These are phyloP conservation scores for Puccinia polysora DNA, from an alignment of 1,284 basidiomycete genomes.

Conservation along the genomic window DNA sequence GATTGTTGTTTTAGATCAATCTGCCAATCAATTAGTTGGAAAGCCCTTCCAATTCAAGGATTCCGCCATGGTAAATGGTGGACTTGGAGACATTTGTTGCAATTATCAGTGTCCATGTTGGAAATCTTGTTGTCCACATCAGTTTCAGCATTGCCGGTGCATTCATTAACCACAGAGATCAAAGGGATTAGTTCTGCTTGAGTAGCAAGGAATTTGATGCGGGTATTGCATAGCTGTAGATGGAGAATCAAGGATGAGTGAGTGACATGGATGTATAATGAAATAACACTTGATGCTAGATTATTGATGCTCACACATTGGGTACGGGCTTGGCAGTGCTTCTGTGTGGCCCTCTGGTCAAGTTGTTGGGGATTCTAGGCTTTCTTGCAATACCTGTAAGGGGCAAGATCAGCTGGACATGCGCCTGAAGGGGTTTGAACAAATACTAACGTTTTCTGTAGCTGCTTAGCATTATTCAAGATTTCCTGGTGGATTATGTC, in stretches of 20 bases:
- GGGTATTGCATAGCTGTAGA: neutral
- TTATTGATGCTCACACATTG: neutral
- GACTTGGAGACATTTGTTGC: neutral
- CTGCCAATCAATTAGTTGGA: neutral
- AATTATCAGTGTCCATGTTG: neutral
- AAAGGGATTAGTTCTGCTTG: neutral
- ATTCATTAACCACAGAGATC: neutral
- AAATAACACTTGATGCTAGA: neutral
- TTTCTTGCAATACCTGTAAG: conserved; percentile 12
- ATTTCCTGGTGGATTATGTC: neutral
- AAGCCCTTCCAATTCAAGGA: neutral
- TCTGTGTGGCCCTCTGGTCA: neutral
- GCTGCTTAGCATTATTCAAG: conserved; percentile 24
- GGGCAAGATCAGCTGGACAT: neutral
- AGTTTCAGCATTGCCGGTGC: conserved; percentile 30
- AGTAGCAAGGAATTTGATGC: neutral
- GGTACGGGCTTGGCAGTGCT: neutral
- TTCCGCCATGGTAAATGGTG: conserved; percentile 1
- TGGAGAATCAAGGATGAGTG: no score
- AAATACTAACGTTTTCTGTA: neutral
- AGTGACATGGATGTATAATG: neutral
- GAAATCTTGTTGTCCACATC: neutral
- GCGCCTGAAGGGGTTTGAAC: neutral
- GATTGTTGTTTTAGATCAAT: conserved; percentile 2
- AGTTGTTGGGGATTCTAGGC: neutral